Percentiles rank a stretch among this genome's conserved stretches.
Evolutionary conservation across 805 yeast genomes (phyloP).

Genomic region (Starmerella bacillaris): DNA sequence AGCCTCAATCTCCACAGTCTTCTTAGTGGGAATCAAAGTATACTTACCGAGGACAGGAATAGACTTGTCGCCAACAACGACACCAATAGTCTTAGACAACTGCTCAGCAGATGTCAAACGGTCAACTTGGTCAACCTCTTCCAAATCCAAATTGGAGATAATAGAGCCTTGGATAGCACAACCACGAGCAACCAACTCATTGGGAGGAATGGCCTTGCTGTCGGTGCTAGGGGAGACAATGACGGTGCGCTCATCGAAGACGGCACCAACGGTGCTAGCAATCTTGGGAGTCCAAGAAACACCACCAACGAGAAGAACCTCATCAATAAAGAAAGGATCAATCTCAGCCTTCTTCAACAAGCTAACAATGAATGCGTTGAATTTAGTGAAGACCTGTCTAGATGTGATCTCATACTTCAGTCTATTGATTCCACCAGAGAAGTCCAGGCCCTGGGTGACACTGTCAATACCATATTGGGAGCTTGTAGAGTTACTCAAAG

Average conservation of each 20-base stretch:
- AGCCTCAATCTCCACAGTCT: conserved; percentile 44
- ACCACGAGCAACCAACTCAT: conserved; percentile 81
- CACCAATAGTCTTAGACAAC: conserved; percentile 67
- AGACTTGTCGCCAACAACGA: conserved; percentile 51
- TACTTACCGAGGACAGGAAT: conserved; percentile 58
- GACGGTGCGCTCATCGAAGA: conserved; percentile 63
- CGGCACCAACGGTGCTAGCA: conserved; percentile 47
- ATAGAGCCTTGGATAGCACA: conserved; percentile 89
- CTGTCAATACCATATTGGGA: conserved; percentile 90
- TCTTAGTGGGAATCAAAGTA: conserved; percentile 82
- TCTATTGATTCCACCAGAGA: conserved; percentile 83
- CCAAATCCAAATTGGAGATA: conserved; percentile 62
- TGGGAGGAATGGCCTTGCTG: conserved; percentile 66
- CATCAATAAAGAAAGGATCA: conserved; percentile 73
- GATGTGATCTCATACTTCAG: conserved; percentile 79
- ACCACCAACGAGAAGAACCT: conserved; percentile 86
- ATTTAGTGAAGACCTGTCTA: conserved; percentile 55
- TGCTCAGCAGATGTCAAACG: conserved; percentile 61
- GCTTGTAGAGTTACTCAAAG: conserved; percentile 72
- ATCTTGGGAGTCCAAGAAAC: conserved; percentile 82
- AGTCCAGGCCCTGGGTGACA: conserved; percentile 83
- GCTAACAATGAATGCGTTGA: conserved; percentile 57
- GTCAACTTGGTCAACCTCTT: conserved; percentile 50
- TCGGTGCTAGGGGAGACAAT: conserved; percentile 59
- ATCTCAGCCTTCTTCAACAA: conserved; percentile 66